These are phyloP conservation scores for Neocucurbitaria cava DNA, from an alignment of 2,329 filamentous ascomycete genomes.

Conservation along the genomic window DNA sequence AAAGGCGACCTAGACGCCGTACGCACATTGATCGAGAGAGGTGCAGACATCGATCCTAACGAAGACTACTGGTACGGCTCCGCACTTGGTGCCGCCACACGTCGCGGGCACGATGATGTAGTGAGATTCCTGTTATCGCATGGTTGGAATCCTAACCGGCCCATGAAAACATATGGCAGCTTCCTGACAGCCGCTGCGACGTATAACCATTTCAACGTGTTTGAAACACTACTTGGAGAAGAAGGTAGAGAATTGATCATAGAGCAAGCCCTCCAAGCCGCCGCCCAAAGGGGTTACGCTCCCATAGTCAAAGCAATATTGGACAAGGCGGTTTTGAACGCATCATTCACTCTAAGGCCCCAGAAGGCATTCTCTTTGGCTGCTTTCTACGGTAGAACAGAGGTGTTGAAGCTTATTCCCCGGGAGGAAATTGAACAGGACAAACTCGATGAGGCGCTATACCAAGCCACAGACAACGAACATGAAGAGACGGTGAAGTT, in stretches of 20 bases:
- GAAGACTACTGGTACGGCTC: constrained; percentile 30
- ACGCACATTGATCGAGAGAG: constrained; percentile 18
- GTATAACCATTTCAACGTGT: constrained; percentile 28
- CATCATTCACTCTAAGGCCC: constrained; percentile 17
- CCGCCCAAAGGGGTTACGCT: constrained; percentile 25
- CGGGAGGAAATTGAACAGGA: constrained; percentile 14
- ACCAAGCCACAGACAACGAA: constrained; percentile 27
- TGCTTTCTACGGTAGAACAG: constrained; percentile 23
- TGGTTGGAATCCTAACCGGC: constrained; percentile 21
- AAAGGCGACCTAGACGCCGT: constrained; percentile 26
- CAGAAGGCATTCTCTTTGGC: constrained; percentile 28
- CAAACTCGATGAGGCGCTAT: constrained; percentile 24
- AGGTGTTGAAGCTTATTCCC: constrained; percentile 21
- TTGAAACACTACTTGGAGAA: constrained; percentile 22
- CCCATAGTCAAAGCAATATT: constrained; percentile 23
- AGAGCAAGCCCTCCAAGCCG: constrained; percentile 28
- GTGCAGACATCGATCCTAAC: constrained; percentile 27
- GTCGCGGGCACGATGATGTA: constrained; percentile 24
- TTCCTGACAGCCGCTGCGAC: constrained; percentile 29
- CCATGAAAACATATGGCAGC: constrained; percentile 27
- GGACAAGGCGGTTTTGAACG: constrained; percentile 19
- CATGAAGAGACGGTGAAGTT: constrained; percentile 26
- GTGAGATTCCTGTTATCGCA: constrained; percentile 24
- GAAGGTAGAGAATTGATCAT: constrained; percentile 23
- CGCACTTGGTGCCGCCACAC: constrained; percentile 26